Evolutionary conservation across 1,139 yeast genomes (phyloP), one percentile per base, ranked within the genome.

Genomic region (Spathaspora sp.): DNA sequence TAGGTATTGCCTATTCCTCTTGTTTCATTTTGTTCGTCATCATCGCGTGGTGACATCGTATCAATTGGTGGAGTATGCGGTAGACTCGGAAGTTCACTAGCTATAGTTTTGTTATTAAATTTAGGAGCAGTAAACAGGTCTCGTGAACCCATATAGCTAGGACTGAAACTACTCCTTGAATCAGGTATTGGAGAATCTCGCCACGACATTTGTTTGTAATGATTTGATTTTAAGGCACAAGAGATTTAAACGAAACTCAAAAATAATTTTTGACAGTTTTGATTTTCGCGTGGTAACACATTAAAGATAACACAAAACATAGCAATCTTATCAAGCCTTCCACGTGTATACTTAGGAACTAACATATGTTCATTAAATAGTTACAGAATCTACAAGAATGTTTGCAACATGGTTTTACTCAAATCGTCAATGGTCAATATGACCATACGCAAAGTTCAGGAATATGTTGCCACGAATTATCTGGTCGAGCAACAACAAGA

Each of bases 331-430:
- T 20, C 7, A 4, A 7, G 6, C 23, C 23, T 20, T 20, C 23
- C 23, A 20, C 23, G 23, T 20, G 23, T 20, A 25, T 7, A 25
- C 27, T n/a, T n/a, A n/a, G n/a, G n/a, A n/a, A n/a, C n/a, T n/a
- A n/a, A n/a, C n/a, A n/a, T n/a, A n/a, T n/a, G n/a, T n/a, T n/a
- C n/a, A n/a, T n/a, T n/a, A n/a, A 25, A 24, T 4, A 25, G 27
- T 25, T 4, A 27, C 13, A 27, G 13, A 27, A 27, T 37, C 13
- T 20, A 37, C 26, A 37, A 11, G 8, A 37, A 76, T 85, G 89
- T 85, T 64, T 72, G 89, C 90, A 80, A 84, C 87, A 85, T 85
- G 90, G 91, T 85, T 86, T 85, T 84, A 84, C 93, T 86, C 90
- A 84, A 84, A 79, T 86, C 90, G 84, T 82, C 78, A 86, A 70